Conservation (phyloP, 2,329 filamentous ascomycete genomes). For the Exophiala spinifera region DNA sequence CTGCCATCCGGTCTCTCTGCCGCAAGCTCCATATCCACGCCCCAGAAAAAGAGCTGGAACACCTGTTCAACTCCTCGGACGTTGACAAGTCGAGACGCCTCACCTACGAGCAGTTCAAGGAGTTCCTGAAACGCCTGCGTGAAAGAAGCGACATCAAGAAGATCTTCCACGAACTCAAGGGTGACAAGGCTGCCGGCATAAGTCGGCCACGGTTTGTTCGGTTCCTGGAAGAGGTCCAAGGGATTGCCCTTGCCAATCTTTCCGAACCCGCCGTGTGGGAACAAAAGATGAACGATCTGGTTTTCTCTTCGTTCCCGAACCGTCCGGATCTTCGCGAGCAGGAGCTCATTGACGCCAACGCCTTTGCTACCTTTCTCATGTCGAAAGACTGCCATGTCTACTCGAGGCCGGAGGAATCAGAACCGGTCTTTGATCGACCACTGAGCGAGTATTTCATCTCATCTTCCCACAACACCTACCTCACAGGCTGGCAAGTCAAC, state of each 20-base stretch:
- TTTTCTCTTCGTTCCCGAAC: slow-evolving; percentile 15
- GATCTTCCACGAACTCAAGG: slow-evolving; percentile 64
- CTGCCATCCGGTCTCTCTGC: slow-evolving; percentile 78
- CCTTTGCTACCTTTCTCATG: slow-evolving; percentile 72
- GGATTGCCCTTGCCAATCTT: slow-evolving; percentile 69
- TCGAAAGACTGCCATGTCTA: slow-evolving; percentile 71
- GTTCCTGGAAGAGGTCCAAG: slow-evolving; percentile 72
- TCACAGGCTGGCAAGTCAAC: slow-evolving; percentile 83
- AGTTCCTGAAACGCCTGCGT: slow-evolving; percentile 80
- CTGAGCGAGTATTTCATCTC: slow-evolving; percentile 98
- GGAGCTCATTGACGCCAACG: slow-evolving; percentile 66
- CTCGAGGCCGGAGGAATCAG: slow-evolving; percentile 53
- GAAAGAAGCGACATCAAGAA: slow-evolving; percentile 74
- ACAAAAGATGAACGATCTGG: slow-evolving; percentile 23
- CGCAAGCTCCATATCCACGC: slow-evolving; percentile 90
- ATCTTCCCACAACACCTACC: slow-evolving; percentile 97
- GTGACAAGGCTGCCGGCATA: slow-evolving; percentile 60
- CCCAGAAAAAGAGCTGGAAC: slow-evolving; percentile 67
- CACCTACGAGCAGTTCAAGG: slow-evolving; percentile 75
- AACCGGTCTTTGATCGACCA: slow-evolving; percentile 71
- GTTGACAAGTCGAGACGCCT: slow-evolving; percentile 62
- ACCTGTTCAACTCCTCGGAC: slow-evolving; percentile 73
- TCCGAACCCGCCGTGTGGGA: slow-evolving; percentile 21
- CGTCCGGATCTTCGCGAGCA: slow-evolving; percentile 6
- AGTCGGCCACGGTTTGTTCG: slow-evolving; percentile 68